Evolutionary conservation across 108 stramenopile genomes (phyloP).

Genomic region (Cylindrotheca closterium): DNA sequence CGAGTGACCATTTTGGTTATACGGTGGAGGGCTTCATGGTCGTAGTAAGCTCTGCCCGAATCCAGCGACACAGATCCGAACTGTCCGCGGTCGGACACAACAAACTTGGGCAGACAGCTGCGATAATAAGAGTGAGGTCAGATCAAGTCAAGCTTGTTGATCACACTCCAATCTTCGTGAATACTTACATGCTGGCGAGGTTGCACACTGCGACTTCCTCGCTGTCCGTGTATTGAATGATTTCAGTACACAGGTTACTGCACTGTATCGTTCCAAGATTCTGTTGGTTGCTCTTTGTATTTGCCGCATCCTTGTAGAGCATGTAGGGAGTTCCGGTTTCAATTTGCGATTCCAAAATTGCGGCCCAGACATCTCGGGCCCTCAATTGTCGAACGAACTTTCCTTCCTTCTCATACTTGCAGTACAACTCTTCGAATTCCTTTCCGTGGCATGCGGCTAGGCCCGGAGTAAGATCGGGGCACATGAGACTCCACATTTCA

Average conservation of each 20-base stretch:
- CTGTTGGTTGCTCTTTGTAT: conserved; percentile 95
- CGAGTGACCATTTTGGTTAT: conserved; percentile 88
- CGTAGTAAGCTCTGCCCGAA: conserved; percentile 73
- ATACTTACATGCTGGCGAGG: conserved; percentile 82
- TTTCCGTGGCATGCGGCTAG: conserved; percentile 81
- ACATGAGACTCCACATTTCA: conserved; percentile 95
- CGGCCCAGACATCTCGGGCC: conserved; percentile 87
- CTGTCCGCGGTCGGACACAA: conserved; percentile 66
- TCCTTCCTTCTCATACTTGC: conserved; percentile 85
- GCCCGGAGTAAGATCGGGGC: conserved; percentile 91
- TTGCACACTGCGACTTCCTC: conserved; percentile 98
- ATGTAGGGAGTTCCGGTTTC: conserved; percentile 98
- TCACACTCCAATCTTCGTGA: neutral
- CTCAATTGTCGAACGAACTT: conserved; percentile 63
- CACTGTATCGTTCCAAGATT: conserved; percentile 97
- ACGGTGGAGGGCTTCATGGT: conserved; percentile 85
- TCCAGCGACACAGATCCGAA: conserved; percentile 74
- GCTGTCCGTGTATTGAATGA: conserved; percentile 92
- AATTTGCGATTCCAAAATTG: conserved; percentile 90
- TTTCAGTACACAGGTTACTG: conserved; percentile 97
- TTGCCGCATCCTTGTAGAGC: conserved; percentile 96
- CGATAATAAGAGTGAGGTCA: conserved; percentile 6
- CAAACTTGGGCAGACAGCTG: conserved; percentile 80
- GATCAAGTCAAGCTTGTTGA: no score
- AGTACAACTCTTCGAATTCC: conserved; percentile 90